Evolutionary conservation across 1,284 basidiomycete genomes (phyloP).

Genomic region (Apiotrichum gracile): DNA sequence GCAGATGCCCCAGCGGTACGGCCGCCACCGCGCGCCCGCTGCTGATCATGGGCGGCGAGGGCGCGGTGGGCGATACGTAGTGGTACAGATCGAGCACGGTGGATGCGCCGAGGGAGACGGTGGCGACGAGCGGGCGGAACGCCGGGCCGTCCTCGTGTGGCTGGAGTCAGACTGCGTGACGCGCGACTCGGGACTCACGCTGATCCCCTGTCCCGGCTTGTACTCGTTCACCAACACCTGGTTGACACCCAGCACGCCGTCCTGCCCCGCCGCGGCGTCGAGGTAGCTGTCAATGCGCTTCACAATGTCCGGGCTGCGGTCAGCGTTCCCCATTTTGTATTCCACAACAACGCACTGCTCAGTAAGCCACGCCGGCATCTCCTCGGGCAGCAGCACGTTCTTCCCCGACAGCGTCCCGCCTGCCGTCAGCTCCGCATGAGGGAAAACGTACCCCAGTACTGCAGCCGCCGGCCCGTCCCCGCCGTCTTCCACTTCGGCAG

Average conservation of each 20-base stretch:
- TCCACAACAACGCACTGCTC: constrained; percentile 29
- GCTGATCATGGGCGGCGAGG: constrained; percentile 40
- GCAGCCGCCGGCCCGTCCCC: constrained; percentile 63
- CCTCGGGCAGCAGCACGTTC: constrained; percentile 39
- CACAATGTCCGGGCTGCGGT: constrained; percentile 66
- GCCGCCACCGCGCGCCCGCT: constrained; percentile 53
- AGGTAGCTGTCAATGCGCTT: constrained; percentile 53
- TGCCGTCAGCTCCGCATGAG: constrained; percentile 2
- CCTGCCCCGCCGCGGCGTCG: constrained; percentile 12
- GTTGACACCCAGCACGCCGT: constrained; percentile 55
- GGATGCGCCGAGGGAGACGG: constrained; percentile 78
- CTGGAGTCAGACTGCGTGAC: constrained; percentile 48
- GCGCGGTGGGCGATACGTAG: constrained; percentile 50
- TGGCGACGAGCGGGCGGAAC: constrained; percentile 82
- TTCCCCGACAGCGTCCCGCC: constrained; percentile 43
- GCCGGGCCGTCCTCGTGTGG: constrained; percentile 89
- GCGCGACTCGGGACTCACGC: constrained; percentile 53
- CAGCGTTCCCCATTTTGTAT: constrained; percentile 7
- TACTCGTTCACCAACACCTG: constrained; percentile 90
- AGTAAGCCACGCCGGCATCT: constrained; percentile 36
- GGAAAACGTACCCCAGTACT: constrained; percentile 63
- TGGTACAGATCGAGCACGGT: constrained; percentile 78
- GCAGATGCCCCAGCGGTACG: constrained; percentile 61
- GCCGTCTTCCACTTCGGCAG: constrained; percentile 79
- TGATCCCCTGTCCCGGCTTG: constrained; percentile 82